phyloP scores from a whole-genome alignment of 2,329 filamentous ascomycete species.

The Xylariaceae sp. region DNA sequence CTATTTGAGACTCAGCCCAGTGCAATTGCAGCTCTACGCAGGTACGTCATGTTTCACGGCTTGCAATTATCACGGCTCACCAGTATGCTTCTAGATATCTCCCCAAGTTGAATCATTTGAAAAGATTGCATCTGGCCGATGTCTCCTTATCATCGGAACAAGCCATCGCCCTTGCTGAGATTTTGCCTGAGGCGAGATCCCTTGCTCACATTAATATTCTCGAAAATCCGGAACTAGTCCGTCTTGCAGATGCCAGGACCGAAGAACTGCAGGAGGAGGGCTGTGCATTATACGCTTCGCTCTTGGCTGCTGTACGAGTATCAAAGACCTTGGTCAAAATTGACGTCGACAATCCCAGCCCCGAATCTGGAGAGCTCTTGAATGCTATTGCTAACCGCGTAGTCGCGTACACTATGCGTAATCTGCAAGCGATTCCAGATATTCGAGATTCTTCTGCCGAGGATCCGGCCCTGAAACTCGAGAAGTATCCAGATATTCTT shows the following conservation, averaged over 20 bases:
- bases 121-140: slow-evolving; percentile 81
- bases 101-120: slow-evolving; percentile 72
- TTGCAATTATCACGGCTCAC: slow-evolving; percentile 1
- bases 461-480: slow-evolving; percentile 31
- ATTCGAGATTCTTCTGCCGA: slow-evolving; percentile 29
- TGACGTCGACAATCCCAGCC: slow-evolving; percentile 82
- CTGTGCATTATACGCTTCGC: slow-evolving; percentile 85
- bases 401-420: slow-evolving; percentile 89
- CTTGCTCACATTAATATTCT: slow-evolving; percentile 85
- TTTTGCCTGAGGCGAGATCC: slow-evolving; percentile 76
- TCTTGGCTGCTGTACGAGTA: slow-evolving; percentile 81
- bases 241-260: slow-evolving; percentile 69
- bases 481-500: slow-evolving; percentile 72
- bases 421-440: slow-evolving; percentile 74
- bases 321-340: slow-evolving; percentile 82
- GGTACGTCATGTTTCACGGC: slow-evolving; percentile 42
- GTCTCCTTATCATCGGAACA: slow-evolving; percentile 82
- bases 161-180: slow-evolving; percentile 84
- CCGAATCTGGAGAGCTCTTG: slow-evolving; percentile 82
- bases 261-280: slow-evolving; percentile 87
- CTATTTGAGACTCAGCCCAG: slow-evolving; percentile 73
- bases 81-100: slow-evolving; percentile 57
- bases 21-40: slow-evolving; percentile 69
- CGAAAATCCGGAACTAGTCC: slow-evolving; percentile 70
- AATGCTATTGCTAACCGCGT: slow-evolving; percentile 90